phyloP scores from a whole-genome alignment of 768 basidiomycete genomes.

The Goffeauzyma gilvescens region DNA sequence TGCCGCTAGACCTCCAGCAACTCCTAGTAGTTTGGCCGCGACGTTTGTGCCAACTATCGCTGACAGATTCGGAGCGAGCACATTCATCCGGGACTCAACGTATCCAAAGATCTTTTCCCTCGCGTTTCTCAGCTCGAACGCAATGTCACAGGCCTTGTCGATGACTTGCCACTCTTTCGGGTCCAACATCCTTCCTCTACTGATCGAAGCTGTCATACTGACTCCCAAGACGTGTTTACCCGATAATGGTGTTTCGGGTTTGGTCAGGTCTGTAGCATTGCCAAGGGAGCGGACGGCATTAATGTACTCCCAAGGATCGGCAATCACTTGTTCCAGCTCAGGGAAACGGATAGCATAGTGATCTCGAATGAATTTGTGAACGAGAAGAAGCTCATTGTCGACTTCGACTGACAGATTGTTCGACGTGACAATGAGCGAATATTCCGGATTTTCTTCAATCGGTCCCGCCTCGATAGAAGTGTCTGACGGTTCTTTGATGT shows the following conservation, averaged over 20 bases:
- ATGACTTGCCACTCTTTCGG: slow-evolving; percentile 62
- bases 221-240: slow-evolving; percentile 82
- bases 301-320: slow-evolving; percentile 80
- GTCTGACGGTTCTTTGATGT: slow-evolving; percentile 55
- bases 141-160: slow-evolving; percentile 68
- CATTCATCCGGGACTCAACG: slow-evolving; percentile 97
- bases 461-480: slow-evolving; percentile 59
- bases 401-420: slow-evolving; percentile 97
- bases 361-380: slow-evolving; percentile 98
- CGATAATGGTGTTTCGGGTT: slow-evolving; percentile 62
- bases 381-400: slow-evolving; percentile 90
- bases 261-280: slow-evolving; percentile 68
- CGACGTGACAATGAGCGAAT: slow-evolving; percentile 84
- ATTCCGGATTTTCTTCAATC: slow-evolving; percentile 68
- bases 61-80: slow-evolving; percentile 93
- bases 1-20: slow-evolving; percentile 78
- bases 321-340: slow-evolving; percentile 84
- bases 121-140: slow-evolving; percentile 69
- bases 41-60: slow-evolving; percentile 96
- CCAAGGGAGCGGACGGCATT: slow-evolving; percentile 71
- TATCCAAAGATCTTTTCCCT: slow-evolving; percentile 96
- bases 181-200: slow-evolving; percentile 52
- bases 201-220: slow-evolving; percentile 82
- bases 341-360: slow-evolving; percentile 91
- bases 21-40: slow-evolving; percentile 92